Base-by-base conservation (phyloP, 371 early-diverging fungal species). In the Rhizomucor miehei region DNA sequence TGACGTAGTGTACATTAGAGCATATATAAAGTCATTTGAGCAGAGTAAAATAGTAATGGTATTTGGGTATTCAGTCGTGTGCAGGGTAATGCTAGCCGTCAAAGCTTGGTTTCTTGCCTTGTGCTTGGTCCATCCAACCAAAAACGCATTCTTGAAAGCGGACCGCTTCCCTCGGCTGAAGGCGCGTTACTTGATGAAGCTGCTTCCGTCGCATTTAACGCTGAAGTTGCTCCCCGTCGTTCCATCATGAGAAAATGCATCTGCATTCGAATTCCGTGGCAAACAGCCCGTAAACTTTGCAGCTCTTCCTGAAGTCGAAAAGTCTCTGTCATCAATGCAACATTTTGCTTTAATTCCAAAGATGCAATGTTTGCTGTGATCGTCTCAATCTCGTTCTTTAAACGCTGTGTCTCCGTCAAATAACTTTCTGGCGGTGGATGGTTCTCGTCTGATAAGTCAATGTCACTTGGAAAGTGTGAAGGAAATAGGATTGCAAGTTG, bases 241-340 rank as follows among this genome's bases (percentile, higher is more conserved):
- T 84, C 85, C 70, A 81, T 69, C 62, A 83, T 62, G 6, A 83
- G 13, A 60, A 77, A 83, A 48, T 88, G 88, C 80, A 87, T 84
- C 53, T 87, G 87, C 78, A 87, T 82, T 14, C 86, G 67, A 45
- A 83, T 51, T 0, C 85, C 82, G 61, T 87, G 83, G 52, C 88
- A 86, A 1, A 82, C 62, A 0, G 83, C 80, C 39, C 84, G 57
- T 35, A 88, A 38, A 46, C 81, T 80, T 50, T 88, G 85, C 24
- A 88, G 67, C 48, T 88, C 89, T 52, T 88, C 89, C 44, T 87
- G 85, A 52, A 86, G 53, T 17, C 87, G 64, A 54, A 84, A 73
- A 6, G 80, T 83, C 57, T 88, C 89, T 2, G 79, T 77, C 81
- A 88, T 81, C 44, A 89, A 63, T 1, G 87, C 84, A 68, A 85